These are phyloP conservation scores for Sporormia fimetaria DNA, from an alignment of 495 filamentous ascomycete genomes.

Conservation along the genomic window DNA sequence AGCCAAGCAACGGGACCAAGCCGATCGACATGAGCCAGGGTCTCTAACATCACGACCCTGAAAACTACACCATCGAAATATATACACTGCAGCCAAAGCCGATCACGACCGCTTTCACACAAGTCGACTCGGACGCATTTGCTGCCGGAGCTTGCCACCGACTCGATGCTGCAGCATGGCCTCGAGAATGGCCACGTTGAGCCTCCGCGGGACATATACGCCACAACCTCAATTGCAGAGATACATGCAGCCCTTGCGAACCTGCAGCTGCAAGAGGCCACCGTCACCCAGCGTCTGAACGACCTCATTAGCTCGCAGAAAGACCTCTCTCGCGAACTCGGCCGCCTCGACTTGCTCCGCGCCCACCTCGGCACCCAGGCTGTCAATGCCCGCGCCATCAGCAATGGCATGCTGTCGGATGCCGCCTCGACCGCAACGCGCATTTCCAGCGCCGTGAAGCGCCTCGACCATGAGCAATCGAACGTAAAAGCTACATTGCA, in stretches of 20 bases:
- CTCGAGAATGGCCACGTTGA: slow-evolving; percentile 11
- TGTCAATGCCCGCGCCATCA: slow-evolving; percentile 70
- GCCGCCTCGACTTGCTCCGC: slow-evolving; percentile 79
- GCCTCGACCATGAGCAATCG: slow-evolving; percentile 79
- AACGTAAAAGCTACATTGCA: slow-evolving; percentile 79
- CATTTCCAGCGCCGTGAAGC: slow-evolving; percentile 73
- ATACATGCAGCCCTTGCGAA: slow-evolving; percentile 63
- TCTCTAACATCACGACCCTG: no score
- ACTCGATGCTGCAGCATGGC: slow-evolving; percentile 3
- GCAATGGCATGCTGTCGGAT: slow-evolving; percentile 74
- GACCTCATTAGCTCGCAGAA: slow-evolving; percentile 66
- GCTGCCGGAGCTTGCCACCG: background rate
- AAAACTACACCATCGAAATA: no score
- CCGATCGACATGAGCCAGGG: no score
- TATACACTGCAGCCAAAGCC: no score
- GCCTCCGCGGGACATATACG: slow-evolving; percentile 42
- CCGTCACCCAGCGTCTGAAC: slow-evolving; percentile 63
- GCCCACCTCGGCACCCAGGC: slow-evolving; percentile 80
- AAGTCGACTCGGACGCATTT: no score
- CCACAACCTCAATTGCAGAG: slow-evolving; percentile 62
- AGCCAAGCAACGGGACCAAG: no score
- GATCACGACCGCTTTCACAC: background rate
- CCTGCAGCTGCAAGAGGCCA: slow-evolving; percentile 63
- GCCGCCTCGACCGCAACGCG: slow-evolving; percentile 77
- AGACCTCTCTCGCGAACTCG: slow-evolving; percentile 69